Base-by-base conservation (phyloP, 352 stramenopile genomes). In the Phytophthora idaei region DNA sequence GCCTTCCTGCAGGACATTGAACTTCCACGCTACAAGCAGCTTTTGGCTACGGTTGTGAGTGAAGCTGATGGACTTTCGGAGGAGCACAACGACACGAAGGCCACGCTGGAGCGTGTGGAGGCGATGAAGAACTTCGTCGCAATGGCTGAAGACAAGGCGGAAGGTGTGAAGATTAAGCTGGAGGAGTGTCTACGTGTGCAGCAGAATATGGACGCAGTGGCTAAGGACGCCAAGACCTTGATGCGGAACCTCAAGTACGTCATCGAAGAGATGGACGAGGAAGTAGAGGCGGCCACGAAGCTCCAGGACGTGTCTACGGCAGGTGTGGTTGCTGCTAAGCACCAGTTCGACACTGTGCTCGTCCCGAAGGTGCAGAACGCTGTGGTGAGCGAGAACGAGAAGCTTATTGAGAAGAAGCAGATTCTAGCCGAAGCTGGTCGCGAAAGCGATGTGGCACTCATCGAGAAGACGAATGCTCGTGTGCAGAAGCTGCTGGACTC, bases 211-310 rank as follows among this genome's bases (percentile, higher is more conserved):
- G 87, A 94, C 45, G 81, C 82, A 1, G 89, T 97, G 14, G 89
- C 90, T 32, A 94, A 96, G 73, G 89, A 95, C 61, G 90, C 81
- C 74, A 94, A 93, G 67, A 73, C 89, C 8, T 69, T 92, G 37
- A 93, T 94, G 78, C 85, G 87, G 44, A 93, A 91, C 57, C 80
- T 97, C 41, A 95, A 94, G 80, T 95, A 97, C 67, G 81, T 84
- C 6, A 91, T 96, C 12, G 87, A 94, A 65, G 83, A 93, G 58
- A 90, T 97, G 81, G 89, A 96, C 46, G 87, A 96, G 62, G 85
- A 95, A 67, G 82, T 96, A 17, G 85, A 92, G 61, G 81, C 83
- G 4, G 81, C 81, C 17, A 90, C 81, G 3, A 90, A 90, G 64
- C 66, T 93, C 0, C 69, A 95, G 39, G 78, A 93, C 45, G 69